Base-by-base conservation (phyloP, 1,284 basidiomycete genomes). In the Ustanciosporium gigantosporum region DNA sequence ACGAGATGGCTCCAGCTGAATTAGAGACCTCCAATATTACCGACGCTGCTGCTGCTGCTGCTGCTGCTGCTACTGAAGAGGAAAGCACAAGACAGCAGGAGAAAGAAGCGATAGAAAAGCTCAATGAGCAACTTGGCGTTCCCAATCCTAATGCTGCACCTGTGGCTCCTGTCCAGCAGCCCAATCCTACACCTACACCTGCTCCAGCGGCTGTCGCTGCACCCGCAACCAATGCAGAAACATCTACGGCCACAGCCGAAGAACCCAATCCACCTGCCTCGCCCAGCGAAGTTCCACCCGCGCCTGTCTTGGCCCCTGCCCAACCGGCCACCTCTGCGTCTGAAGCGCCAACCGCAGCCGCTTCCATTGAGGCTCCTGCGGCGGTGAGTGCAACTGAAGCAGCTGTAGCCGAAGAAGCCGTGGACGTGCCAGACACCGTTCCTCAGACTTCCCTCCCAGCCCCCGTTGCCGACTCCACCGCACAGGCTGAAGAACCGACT, bases 91-190 rank as follows among this genome's bases (percentile, higher is more conserved):
- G n/a, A n/a, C n/a, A n/a, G n/a, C n/a, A n/a, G n/a, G 56, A 65
- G 25, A 42, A 40, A 31, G 51, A 59, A 32, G 56, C 55, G 0
- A 59, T 65, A 21, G 47, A 55, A 25, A 46, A 52, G 25, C 41
- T 65, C 21, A 65, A 65, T 24, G 13, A 49, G 9, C 41, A 50
- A 14, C 52, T 62, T 5, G 51, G 58, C 3, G 41, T 61, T 5
- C 45, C 55, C 7, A 36, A 13, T 20, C 36, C 36, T 20, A 24
- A 39, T 11, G 24, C 49, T 3, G 34, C 46, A n/a, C 31, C 48
- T 15, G 36, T 25, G n/a, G 46, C 41, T 2, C 31, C 29, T 15
- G 19, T 46, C 11, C n/a, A n/a, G n/a, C n/a, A n/a, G n/a, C n/a
- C n/a, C n/a, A n/a, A n/a, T n/a, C n/a, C n/a, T n/a, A n/a, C n/a